Base-by-base conservation (phyloP, 805 yeast species). In the Schizosaccharomyces octosporus region DNA sequence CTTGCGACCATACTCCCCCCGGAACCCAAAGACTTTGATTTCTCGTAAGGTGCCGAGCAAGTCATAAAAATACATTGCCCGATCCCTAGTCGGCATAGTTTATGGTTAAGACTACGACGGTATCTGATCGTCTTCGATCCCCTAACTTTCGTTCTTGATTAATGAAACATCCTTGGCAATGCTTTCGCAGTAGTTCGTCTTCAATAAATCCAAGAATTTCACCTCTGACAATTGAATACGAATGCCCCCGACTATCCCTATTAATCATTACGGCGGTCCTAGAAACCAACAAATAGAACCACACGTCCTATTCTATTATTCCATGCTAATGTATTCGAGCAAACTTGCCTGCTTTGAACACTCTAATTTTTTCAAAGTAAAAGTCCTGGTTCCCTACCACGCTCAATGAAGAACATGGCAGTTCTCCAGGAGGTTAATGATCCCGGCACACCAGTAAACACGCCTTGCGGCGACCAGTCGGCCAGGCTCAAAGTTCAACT, bases 1-100 rank as follows among this genome's bases (percentile, higher is more conserved):
- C n/a, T n/a, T n/a, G 74, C 75, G 75, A 72, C 76, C 75, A 73
- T 73, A 72, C 76, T 72, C 74, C 74, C 73, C 73, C 74, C 74
- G 70, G 74, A 72, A 71, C 74, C 74, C 74, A 71, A 72, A 70
- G 69, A 72, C 74, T 72, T 71, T 71, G 74, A 72, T 72, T 72
- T 72, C 74, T 71, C 74, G 72, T 71, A 71, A 71, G 73, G 74
- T 72, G 73, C 73, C 72, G 72, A 71, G 72, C 68, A 72, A 67
- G 73, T 69, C 74, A 69, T 45, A 54, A 68, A 66, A 69, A 68
- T 71, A 71, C 72, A 67, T 69, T 73, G 68, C 70, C 74, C 73
- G 73, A 71, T 72, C 73, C 75, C 74, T 72, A 72, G 75, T 72
- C 75, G 75, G 76, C 75, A 73, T 73, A 73, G 75, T 72, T 72